A percentile compares a stretch with the other conserved stretches of the same genome.
phyloP scores from a whole-genome alignment of 2,329 filamentous ascomycete species.

The Cladosporium sp. region DNA sequence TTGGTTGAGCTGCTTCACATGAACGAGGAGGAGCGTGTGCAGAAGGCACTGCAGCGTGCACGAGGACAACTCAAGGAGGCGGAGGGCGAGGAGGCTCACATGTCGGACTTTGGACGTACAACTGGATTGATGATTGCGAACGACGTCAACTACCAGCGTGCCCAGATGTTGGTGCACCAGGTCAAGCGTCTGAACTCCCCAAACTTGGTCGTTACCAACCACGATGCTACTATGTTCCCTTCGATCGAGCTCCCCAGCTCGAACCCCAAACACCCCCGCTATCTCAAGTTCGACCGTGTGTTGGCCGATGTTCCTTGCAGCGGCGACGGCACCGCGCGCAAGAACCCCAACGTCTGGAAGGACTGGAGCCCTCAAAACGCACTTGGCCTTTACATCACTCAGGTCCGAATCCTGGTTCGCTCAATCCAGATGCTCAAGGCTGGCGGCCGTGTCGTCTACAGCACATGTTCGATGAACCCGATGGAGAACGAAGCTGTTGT shows the following conservation, averaged over 20 bases:
- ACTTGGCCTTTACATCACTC: slow-evolving; percentile 79
- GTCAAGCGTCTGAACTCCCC: slow-evolving; percentile 95
- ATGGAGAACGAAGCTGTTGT: slow-evolving; percentile 95
- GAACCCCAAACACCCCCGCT: slow-evolving; percentile 54
- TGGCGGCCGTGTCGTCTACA: slow-evolving; percentile 92
- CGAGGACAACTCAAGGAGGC: slow-evolving; percentile 43
- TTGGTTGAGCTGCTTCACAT: slow-evolving; percentile 89
- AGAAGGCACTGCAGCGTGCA: slow-evolving; percentile 59
- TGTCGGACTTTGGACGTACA: slow-evolving; percentile 73
- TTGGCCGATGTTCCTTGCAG: slow-evolving; percentile 96
- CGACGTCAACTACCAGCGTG: slow-evolving; percentile 92
- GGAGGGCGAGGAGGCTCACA: slow-evolving; percentile 42
- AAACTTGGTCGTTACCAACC: slow-evolving; percentile 94
- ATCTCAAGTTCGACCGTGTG: slow-evolving; percentile 95
- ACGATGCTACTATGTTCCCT: slow-evolving; percentile 93
- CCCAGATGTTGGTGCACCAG: slow-evolving; percentile 96
- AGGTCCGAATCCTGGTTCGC: slow-evolving; percentile 83
- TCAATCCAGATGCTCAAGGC: slow-evolving; percentile 95
- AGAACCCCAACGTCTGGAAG: slow-evolving; percentile 91
- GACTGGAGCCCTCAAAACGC: slow-evolving; percentile 89
- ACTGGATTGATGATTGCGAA: slow-evolving; percentile 93
- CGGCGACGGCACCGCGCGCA: slow-evolving; percentile 87
- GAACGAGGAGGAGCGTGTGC: slow-evolving; percentile 83
- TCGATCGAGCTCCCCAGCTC: slow-evolving; percentile 75
- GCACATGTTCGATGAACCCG: slow-evolving; percentile 98